phyloP scores from a whole-genome alignment of 306 rosid genomes.

The Cucumis melo region DNA sequence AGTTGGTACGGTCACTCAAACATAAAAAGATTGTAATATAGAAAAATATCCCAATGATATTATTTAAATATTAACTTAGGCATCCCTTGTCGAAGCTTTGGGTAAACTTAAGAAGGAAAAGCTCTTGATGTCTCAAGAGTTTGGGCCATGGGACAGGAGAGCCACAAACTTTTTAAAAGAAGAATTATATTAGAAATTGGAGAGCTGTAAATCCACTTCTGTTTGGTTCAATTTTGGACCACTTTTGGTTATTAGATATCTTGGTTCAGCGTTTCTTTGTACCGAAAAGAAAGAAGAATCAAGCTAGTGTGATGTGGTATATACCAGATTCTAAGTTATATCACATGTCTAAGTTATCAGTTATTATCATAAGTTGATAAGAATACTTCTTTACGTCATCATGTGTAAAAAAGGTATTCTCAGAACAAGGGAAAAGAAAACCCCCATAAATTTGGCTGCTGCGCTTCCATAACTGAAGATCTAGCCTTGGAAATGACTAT shows the following conservation, averaged over 20 bases:
- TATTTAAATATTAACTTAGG: background rate
- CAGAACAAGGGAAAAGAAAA: background rate
- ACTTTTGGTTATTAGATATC: background rate
- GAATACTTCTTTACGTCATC: background rate
- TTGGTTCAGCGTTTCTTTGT: background rate
- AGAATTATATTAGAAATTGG: background rate
- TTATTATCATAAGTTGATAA: background rate
- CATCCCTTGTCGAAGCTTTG: background rate
- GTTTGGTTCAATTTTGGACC: background rate
- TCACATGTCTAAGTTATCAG: background rate
- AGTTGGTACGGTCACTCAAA: background rate
- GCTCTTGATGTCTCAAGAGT: background rate
- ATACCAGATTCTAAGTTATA: background rate
- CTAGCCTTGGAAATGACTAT: constrained; percentile 4
- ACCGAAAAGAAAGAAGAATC: background rate
- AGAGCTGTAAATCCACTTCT: background rate
- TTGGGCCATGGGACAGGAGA: background rate
- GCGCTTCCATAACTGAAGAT: background rate
- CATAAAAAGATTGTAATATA: background rate
- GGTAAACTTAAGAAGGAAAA: background rate
- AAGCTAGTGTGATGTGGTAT: background rate
- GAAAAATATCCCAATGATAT: background rate
- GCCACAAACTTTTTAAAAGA: background rate
- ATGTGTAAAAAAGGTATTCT: background rate
- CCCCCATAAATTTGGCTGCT: background rate